phyloP scores from a whole-genome alignment of 305 asterid genomes.

The Fraxinus baroniana region DNA sequence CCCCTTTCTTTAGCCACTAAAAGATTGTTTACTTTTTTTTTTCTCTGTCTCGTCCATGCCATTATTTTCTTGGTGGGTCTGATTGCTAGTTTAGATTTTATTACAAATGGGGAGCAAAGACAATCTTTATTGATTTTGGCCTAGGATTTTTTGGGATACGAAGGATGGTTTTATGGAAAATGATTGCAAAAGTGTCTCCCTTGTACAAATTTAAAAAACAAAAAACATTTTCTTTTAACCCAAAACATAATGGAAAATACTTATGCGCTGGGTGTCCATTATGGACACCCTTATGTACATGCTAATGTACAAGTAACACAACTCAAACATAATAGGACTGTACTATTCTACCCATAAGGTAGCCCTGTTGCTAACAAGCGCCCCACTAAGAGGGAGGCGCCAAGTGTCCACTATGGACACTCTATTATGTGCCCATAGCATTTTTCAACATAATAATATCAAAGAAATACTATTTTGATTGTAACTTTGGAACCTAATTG shows the following conservation, averaged over 20 bases:
- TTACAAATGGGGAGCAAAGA: conserved; percentile 53
- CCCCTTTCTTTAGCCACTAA: conserved; percentile 30
- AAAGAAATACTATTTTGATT: background rate
- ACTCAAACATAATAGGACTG: background rate
- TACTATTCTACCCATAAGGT: too few relatives aligned
- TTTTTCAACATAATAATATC: background rate
- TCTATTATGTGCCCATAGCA: too few relatives aligned
- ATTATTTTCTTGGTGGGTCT: conserved; percentile 48
- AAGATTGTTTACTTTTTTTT: conserved; percentile 21
- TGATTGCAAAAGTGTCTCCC: conserved; percentile 23
- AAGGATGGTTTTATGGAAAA: conserved; percentile 21
- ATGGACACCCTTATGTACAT: too few relatives aligned
- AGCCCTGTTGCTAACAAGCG: too few relatives aligned
- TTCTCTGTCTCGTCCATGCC: conserved; percentile 11
- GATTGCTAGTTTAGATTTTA: conserved; percentile 22
- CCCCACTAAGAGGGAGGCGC: too few relatives aligned
- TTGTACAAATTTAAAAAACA: background rate
- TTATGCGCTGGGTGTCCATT: too few relatives aligned
- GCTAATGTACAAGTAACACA: too few relatives aligned
- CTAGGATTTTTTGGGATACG: conserved; percentile 26
- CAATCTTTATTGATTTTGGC: conserved; percentile 35
- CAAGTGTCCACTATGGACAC: too few relatives aligned
- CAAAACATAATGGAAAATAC: background rate
- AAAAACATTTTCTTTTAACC: background rate
- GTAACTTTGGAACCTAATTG: background rate